Conservation (phyloP, 371 early-diverging fungal genomes). For the Haplosporangium sp. region DNA sequence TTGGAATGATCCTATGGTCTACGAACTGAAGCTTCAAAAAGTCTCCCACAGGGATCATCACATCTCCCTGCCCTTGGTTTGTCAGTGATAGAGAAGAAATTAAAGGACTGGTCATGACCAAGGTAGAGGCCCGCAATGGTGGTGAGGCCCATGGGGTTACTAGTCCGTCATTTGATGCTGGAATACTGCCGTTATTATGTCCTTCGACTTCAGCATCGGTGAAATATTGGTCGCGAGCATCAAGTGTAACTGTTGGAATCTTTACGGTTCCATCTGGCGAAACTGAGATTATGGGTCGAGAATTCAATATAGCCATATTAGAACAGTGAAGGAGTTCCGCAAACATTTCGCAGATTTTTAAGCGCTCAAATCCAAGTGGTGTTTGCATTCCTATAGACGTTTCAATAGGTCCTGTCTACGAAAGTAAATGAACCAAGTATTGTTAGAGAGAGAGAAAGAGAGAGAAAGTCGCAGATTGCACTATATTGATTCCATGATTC, state of each 20-base stretch:
- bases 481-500: background rate
- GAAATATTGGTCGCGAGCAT: slow-evolving; percentile 14
- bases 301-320: slow-evolving; percentile 80
- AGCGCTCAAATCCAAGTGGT: slow-evolving; percentile 93
- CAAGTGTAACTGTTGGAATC: slow-evolving; percentile 23
- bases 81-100: slow-evolving; percentile 24
- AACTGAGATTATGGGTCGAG: slow-evolving; percentile 46
- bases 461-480: background rate
- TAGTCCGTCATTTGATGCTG: slow-evolving; percentile 1
- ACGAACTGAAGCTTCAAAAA: slow-evolving; percentile 75
- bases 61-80: slow-evolving; percentile 25
- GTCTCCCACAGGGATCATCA: slow-evolving; percentile 71
- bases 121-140: slow-evolving; percentile 10
- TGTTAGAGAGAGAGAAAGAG: background rate
- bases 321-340: slow-evolving; percentile 94
- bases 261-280: slow-evolving; percentile 52
- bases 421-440: background rate
- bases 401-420: slow-evolving; percentile 62
- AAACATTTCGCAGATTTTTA: slow-evolving; percentile 95
- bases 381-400: slow-evolving; percentile 75
- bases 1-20: slow-evolving; percentile 70
- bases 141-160: slow-evolving; percentile 28
- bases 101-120: slow-evolving; percentile 22
- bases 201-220: background rate
- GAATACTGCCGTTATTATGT: background rate